Conservation (phyloP, 371 early-diverging fungal species). For the Smittium culicis region DNA sequence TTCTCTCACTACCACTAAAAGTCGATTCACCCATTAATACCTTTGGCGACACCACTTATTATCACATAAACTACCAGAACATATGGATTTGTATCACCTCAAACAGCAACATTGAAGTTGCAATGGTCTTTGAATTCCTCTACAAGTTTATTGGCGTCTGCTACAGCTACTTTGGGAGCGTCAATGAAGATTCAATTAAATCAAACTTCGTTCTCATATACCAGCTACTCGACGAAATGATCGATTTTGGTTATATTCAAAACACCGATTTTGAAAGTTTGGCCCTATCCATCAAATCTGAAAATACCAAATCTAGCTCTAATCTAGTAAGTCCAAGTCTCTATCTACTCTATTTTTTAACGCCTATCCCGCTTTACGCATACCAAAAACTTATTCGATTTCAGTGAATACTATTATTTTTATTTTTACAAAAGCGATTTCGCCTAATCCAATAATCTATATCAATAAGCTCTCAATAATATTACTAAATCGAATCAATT, state of each 20-base stretch:
- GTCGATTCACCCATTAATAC: constrained; percentile 75
- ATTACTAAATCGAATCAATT: no score
- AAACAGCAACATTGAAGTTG: constrained; percentile 90
- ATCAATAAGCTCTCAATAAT: no score
- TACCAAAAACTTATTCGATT: constrained; percentile 70
- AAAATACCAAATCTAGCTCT: constrained; percentile 74
- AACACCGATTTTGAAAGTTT: constrained; percentile 93
- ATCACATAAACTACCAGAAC: constrained; percentile 88
- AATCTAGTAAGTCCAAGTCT: constrained; percentile 32
- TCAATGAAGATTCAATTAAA: constrained; percentile 91
- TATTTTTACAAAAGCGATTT: constrained; percentile 2
- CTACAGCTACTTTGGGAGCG: constrained; percentile 88
- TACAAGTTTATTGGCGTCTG: constrained; percentile 85
- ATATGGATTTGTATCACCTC: constrained; percentile 76
- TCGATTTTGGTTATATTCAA: constrained; percentile 98
- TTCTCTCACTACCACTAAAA: constrained; percentile 78
- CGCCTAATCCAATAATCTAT: no score
- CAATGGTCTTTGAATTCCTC: constrained; percentile 83
- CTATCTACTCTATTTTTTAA: no score
- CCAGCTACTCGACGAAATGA: constrained; percentile 95
- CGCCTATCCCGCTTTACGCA: no score
- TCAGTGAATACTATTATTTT: constrained; percentile 20
- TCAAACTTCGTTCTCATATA: constrained; percentile 91
- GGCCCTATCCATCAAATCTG: constrained; percentile 93
- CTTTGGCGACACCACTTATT: constrained; percentile 66